These are phyloP conservation scores for Ensete glaucum DNA, from an alignment of 176 grass and related monocot genomes.

Conservation along the genomic window DNA sequence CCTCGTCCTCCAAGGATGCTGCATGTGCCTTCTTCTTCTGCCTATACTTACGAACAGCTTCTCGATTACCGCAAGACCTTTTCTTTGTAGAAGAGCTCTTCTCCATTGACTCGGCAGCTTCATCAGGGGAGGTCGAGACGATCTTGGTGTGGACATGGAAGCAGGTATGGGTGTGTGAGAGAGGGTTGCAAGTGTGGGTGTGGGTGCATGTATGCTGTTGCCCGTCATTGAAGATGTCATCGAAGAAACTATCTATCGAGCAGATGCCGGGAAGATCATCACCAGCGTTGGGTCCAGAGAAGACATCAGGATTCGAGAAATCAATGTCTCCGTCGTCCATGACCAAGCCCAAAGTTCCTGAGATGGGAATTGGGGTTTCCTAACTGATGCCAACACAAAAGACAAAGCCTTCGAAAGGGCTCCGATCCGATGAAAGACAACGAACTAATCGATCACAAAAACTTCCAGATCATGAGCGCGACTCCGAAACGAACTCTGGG, in stretches of 20 bases:
- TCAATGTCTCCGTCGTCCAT: neutral
- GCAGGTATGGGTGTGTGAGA: constrained; percentile 65
- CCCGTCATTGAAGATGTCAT: constrained; percentile 42
- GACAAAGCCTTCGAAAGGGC: too few relatives aligned
- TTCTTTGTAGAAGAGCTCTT: constrained; percentile 20
- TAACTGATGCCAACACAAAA: too few relatives aligned
- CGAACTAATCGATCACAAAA: too few relatives aligned
- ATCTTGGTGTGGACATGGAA: constrained; percentile 73
- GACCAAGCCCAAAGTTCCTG: neutral
- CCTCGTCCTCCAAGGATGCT: constrained; percentile 71
- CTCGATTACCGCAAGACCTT: constrained; percentile 49
- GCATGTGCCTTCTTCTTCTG: constrained; percentile 97
- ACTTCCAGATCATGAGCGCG: too few relatives aligned
- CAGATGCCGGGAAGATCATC: constrained; percentile 24
- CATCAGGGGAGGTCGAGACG: constrained; percentile 10
- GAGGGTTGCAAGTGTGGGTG: constrained; percentile 69
- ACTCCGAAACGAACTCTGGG: too few relatives aligned
- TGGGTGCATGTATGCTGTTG: constrained; percentile 53
- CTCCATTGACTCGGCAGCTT: neutral
- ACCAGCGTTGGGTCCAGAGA: neutral
- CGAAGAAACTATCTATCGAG: constrained; percentile 46
- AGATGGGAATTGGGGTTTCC: too few relatives aligned
- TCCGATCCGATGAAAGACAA: too few relatives aligned
- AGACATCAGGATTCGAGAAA: neutral
- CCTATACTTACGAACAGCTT: constrained; percentile 82